Conservation (phyloP, 805 yeast genomes). For the Grigorovia transvaalensis region DNA sequence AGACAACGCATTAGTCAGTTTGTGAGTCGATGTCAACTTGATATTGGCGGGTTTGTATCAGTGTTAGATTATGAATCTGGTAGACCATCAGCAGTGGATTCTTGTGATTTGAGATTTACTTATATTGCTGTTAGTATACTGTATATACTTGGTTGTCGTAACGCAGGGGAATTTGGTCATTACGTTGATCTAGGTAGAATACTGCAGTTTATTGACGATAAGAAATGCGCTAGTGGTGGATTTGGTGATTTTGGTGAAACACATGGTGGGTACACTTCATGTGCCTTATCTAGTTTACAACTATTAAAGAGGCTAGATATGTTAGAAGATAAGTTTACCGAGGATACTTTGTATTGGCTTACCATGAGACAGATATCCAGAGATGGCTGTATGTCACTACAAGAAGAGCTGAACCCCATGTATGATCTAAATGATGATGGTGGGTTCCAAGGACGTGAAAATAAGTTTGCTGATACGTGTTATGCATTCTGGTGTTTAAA, state of each 20-base stretch:
- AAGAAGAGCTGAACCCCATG: conserved; percentile 25
- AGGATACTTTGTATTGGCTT: conserved; percentile 46
- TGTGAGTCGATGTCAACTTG: conserved; percentile 49
- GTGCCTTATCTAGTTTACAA: conserved; percentile 58
- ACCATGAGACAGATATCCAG: conserved; percentile 45
- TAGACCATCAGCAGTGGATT: conserved; percentile 36
- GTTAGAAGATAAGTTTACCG: conserved; percentile 20
- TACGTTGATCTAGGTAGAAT: conserved; percentile 38
- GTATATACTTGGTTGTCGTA: conserved; percentile 33
- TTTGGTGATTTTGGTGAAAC: conserved; percentile 54
- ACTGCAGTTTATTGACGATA: conserved; percentile 28
- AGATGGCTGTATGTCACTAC: conserved; percentile 12
- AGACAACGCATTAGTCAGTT: conserved; percentile 38
- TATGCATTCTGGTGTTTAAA: conserved; percentile 78
- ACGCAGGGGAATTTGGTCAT: conserved; percentile 11
- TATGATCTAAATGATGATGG: conserved; percentile 49
- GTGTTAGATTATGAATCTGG: conserved; percentile 25
- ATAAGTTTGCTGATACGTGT: conserved; percentile 78
- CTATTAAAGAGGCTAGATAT: conserved; percentile 29
- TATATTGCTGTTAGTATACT: conserved; percentile 64
- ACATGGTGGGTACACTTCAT: conserved; percentile 81
- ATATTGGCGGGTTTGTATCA: conserved; percentile 48
- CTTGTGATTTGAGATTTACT: conserved; percentile 61
- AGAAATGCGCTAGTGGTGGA: conserved; percentile 56
- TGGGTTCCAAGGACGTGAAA: conserved; percentile 80